phyloP scores from a whole-genome alignment of 2,329 filamentous ascomycete species.

The Fusarium compactum region DNA sequence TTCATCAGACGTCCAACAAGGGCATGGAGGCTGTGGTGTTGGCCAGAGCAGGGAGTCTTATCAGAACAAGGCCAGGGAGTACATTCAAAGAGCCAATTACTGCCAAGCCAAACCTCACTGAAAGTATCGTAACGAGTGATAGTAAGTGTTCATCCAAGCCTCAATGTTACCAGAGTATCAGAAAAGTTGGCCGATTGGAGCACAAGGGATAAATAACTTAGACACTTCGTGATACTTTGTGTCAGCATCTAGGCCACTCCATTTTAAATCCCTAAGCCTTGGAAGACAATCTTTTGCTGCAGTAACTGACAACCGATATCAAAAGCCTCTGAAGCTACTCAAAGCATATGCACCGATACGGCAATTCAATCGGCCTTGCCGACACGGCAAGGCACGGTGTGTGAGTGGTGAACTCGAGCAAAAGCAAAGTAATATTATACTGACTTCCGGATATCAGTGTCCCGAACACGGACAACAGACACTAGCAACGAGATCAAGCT shows the following conservation, averaged over 20 bases:
- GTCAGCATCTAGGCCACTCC: not conserved
- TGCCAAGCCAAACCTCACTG: not conserved
- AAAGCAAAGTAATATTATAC: not conserved
- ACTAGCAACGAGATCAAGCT: constrained; percentile 51
- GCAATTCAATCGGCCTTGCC: not conserved
- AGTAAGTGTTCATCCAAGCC: constrained; percentile 10
- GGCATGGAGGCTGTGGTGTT: constrained; percentile 60
- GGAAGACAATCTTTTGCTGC: not conserved
- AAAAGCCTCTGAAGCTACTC: constrained; percentile 1
- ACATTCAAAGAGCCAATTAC: not conserved
- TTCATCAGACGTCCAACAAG: constrained; percentile 54
- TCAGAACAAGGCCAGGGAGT: constrained; percentile 25
- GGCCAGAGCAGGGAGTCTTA: constrained; percentile 57
- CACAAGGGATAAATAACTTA: not conserved
- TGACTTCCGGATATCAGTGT: constrained; percentile 30
- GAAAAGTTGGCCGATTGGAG: not conserved
- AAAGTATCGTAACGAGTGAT: not conserved
- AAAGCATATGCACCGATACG: not conserved
- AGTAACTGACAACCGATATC: constrained; percentile 6
- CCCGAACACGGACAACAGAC: constrained; percentile 38
- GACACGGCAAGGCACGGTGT: constrained; percentile 30
- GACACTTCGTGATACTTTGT: not conserved
- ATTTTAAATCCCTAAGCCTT: not conserved
- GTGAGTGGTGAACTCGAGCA: constrained; percentile 12
- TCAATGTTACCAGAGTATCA: not conserved